phyloP scores from a whole-genome alignment of 805 yeast species.

The Starmerella apicola region DNA sequence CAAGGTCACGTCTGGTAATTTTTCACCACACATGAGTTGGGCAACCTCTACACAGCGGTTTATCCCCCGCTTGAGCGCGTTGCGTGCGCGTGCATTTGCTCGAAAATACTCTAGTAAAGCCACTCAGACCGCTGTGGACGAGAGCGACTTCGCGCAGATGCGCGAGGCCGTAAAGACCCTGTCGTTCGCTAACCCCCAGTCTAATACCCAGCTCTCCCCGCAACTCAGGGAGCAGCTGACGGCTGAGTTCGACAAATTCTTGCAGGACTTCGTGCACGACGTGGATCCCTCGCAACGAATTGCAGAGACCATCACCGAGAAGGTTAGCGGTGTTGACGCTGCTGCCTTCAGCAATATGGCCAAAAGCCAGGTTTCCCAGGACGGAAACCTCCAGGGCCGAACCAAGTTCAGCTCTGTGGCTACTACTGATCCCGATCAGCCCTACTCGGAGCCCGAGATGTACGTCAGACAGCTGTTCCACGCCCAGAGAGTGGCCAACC shows the following conservation, averaged over 20 bases:
- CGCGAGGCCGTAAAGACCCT: constrained; percentile 14
- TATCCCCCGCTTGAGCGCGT: not conserved
- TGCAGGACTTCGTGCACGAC: constrained; percentile 23
- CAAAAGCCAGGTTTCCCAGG: constrained; percentile 4
- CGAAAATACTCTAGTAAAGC: not conserved
- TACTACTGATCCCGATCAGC: constrained; percentile 46
- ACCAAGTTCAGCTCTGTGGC: constrained; percentile 47
- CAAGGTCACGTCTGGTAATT: no score
- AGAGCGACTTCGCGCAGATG: constrained; percentile 6
- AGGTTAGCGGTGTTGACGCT: constrained; percentile 8
- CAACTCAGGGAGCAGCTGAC: constrained; percentile 24
- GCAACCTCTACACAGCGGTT: not conserved
- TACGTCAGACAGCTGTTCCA: constrained; percentile 61
- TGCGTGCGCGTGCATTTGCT: not conserved
- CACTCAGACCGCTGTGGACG: not conserved
- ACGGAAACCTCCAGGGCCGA: constrained; percentile 14
- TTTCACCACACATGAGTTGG: not conserved
- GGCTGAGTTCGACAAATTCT: constrained; percentile 21
- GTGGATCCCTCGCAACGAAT: constrained; percentile 21
- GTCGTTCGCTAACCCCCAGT: constrained; percentile 17
- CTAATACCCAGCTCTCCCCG: constrained; percentile 21
- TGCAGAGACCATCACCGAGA: constrained; percentile 14
- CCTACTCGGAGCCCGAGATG: constrained; percentile 68
- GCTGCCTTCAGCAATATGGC: constrained; percentile 4
- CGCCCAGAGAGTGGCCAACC: constrained; percentile 37